These are phyloP conservation scores for Bruguiera hainesii DNA, from an alignment of 441 rosid genomes.

Conservation along the genomic window DNA sequence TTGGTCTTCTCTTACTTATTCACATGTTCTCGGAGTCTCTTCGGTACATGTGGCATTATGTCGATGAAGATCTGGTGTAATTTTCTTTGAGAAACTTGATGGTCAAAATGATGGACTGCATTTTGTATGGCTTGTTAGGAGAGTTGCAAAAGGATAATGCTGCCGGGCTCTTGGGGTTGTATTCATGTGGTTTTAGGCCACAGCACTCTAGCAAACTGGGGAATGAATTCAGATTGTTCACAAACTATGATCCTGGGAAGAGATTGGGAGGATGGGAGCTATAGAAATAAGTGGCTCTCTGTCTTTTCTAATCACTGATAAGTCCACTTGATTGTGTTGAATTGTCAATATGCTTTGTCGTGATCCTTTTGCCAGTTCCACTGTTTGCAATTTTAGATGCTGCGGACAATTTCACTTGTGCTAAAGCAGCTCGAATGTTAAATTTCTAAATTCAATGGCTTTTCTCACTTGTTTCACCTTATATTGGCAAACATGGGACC, in stretches of 20 bases:
- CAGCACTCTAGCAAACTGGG: conserved; percentile 84
- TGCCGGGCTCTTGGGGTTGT: conserved; percentile 68
- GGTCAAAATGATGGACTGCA: not conserved
- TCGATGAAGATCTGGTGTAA: not conserved
- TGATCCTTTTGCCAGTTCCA: no score
- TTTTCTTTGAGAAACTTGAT: not conserved
- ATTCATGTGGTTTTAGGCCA: conserved; percentile 73
- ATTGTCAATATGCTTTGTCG: no score
- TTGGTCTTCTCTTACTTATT: not conserved
- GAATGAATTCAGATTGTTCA: conserved; percentile 74
- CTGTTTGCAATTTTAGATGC: no score
- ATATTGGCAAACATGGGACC: not conserved
- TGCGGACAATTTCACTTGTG: no score
- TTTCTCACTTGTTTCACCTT: not conserved
- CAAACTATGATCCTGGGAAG: conserved; percentile 69
- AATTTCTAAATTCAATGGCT: no score
- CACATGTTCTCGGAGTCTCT: not conserved
- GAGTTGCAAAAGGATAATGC: conserved; percentile 77
- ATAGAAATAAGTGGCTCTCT: conserved; percentile 30
- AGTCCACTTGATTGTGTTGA: not conserved
- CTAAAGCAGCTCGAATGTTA: no score
- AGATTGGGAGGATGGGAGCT: conserved; percentile 85
- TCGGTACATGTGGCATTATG: not conserved
- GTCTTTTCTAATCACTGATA: not conserved
- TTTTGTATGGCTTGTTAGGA: conserved; percentile 42